phyloP scores from a whole-genome alignment of 192 early-diverging fungal species.

The Coemansia sp. region DNA sequence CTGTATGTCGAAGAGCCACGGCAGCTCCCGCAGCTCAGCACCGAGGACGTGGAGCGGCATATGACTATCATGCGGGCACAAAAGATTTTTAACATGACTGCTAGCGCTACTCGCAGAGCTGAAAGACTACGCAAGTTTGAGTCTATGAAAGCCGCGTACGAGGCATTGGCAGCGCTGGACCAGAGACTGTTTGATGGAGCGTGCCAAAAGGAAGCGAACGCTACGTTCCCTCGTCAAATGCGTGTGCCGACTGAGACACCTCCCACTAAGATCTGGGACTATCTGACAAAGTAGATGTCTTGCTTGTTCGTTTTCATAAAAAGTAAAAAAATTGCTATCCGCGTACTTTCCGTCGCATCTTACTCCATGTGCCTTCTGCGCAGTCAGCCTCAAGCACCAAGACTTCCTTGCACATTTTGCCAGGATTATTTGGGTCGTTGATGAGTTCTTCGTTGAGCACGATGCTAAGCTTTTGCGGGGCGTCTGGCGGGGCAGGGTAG shows the following conservation, averaged over 20 bases:
- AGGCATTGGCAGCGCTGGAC: conserved; percentile 64
- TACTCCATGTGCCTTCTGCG: conserved; percentile 26
- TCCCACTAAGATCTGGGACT: conserved; percentile 70
- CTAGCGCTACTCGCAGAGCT: conserved; percentile 51
- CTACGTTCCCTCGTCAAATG: conserved; percentile 71
- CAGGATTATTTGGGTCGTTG: conserved; percentile 23
- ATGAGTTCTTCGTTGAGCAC: conserved; percentile 34
- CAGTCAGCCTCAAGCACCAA: conserved; percentile 34
- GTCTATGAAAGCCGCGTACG: conserved; percentile 67
- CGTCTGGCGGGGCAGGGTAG: conserved; percentile 20
- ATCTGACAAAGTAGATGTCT: conserved; percentile 21
- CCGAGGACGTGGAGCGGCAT: conserved; percentile 65
- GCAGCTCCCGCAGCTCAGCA: conserved; percentile 37
- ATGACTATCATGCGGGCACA: conserved; percentile 75
- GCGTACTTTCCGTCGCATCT: conserved; percentile 29
- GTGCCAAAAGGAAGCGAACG: conserved; percentile 59
- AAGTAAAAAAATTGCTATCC: background rate
- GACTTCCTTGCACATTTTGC: conserved; percentile 22
- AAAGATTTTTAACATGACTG: conserved; percentile 61
- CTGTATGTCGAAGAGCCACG: conserved; percentile 65
- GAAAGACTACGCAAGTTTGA: conserved; percentile 62
- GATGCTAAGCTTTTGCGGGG: conserved; percentile 17
- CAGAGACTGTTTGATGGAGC: conserved; percentile 66
- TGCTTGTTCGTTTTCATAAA: background rate
- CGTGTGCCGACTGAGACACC: conserved; percentile 79